phyloP scores from a whole-genome alignment of 371 early-diverging fungal species.

The Basidiobolus meristosporus region DNA sequence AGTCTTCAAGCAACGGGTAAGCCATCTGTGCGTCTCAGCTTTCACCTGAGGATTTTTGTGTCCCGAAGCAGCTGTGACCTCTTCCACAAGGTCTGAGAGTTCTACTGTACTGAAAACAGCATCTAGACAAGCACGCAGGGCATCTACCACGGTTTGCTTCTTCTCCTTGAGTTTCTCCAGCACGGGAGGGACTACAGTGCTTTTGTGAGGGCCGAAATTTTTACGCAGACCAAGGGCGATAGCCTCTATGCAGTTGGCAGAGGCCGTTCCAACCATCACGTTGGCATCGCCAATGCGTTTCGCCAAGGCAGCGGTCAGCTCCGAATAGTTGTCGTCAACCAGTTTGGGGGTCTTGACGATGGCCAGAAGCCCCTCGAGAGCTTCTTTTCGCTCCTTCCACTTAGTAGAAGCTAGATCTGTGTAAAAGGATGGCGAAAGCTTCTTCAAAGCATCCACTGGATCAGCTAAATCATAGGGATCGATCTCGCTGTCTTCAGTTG shows the following conservation, averaged over 20 bases:
- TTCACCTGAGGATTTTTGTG: conserved; percentile 91
- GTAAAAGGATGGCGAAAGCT: conserved; percentile 18
- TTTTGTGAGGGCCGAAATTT: conserved; percentile 57
- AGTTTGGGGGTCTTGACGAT: conserved; percentile 57
- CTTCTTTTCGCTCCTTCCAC: conserved; percentile 93
- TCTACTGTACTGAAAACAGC: conserved; percentile 55
- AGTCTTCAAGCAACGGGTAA: conserved; percentile 46
- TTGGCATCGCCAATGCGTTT: conserved; percentile 83
- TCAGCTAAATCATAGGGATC: conserved; percentile 73
- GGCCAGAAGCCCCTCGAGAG: conserved; percentile 47
- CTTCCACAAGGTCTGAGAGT: conserved; percentile 41
- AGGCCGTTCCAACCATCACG: conserved; percentile 53
- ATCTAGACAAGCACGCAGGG: conserved; percentile 59
- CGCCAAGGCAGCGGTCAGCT: conserved; percentile 60
- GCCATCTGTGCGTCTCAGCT: conserved; percentile 45
- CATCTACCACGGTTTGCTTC: conserved; percentile 70
- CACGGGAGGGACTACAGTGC: conserved; percentile 42
- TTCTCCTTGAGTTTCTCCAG: conserved; percentile 88
- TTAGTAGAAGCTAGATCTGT: conserved; percentile 33
- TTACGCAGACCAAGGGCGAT: conserved; percentile 65
- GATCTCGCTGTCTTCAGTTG: conserved; percentile 9
- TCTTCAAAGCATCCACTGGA: conserved; percentile 71
- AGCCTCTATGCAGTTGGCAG: conserved; percentile 69
- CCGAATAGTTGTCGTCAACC: conserved; percentile 54
- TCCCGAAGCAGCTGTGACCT: conserved; percentile 31